Base-by-base conservation (phyloP, 306 rosid genomes). In the Prosopis cineraria region DNA sequence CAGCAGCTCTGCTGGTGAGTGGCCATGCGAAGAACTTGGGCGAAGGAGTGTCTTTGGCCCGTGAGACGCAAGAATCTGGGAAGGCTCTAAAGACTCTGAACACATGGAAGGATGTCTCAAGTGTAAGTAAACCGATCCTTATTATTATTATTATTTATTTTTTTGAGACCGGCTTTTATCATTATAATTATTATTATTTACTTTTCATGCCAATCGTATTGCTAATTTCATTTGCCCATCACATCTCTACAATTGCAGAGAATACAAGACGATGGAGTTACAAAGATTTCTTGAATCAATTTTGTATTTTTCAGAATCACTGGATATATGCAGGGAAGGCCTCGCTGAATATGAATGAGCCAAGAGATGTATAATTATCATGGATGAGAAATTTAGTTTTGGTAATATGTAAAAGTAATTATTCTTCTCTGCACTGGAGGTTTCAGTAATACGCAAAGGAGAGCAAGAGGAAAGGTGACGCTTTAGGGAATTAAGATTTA, bases 1-100 rank as follows among this genome's bases (percentile, higher is more conserved):
- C 93, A 9, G 99, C 97, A 5, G 92, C 97, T 62, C 92, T 93
- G 25, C 45, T 91, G 74, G 98, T 95, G 14, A 85, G 94, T 31
- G 87, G 94, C 70, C 81, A 14, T 58, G 97, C 87, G 78, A 88
- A 77, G 59, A 85, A 84, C 88, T 83, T 95, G 56, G 80, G 84
- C 6, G 94, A 93, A 82, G 99, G 97, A 59, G 85, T 95, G 41
- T 31, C 84, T 29, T 33, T 95, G 86, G 98, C 98, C 16, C 97
- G 91, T 1, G 85, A 93, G 77, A 86, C 91, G 9, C 99, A 93
- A 56, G 74, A 56, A 64, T 88, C 99, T 1, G 99, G 99, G 70
- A 91, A 88, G 80, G 93, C 98, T 74, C 75, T 88, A 24, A 81
- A 84, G 86, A 93, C 92, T 5, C 97, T 95, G 40, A 78, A 86